phyloP scores from a whole-genome alignment of 805 yeast genomes.

The Candida rishiriensis region DNA sequence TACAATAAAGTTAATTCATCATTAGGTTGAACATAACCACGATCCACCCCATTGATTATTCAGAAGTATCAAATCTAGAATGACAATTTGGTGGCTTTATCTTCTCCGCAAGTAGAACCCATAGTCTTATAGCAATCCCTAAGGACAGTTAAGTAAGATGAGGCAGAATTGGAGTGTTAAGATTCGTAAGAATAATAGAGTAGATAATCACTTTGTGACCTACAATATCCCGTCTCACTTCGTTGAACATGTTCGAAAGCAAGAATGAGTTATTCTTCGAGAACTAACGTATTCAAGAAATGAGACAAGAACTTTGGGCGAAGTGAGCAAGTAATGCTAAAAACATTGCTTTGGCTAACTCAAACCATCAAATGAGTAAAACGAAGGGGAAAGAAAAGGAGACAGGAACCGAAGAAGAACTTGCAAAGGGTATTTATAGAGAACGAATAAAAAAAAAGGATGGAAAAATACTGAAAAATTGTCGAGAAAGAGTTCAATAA shows the following conservation, averaged over 20 bases:
- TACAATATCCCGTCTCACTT: too few species aligned
- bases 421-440: not conserved
- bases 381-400: not conserved
- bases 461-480: not conserved
- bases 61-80: slow-evolving; percentile 26
- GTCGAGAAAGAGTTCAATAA: too few species aligned
- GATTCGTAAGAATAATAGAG: not conserved
- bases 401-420: not conserved
- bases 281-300: too few species aligned
- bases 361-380: not conserved
- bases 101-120: slow-evolving; percentile 33
- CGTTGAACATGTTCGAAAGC: too few species aligned
- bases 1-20: not conserved
- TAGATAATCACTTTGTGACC: not conserved
- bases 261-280: too few species aligned
- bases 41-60: slow-evolving; percentile 16
- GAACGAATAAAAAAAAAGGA: not conserved
- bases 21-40: slow-evolving; percentile 14
- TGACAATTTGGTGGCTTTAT: slow-evolving; percentile 17
- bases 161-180: slow-evolving; percentile 29
- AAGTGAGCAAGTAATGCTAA: too few species aligned
- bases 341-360: too few species aligned
- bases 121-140: slow-evolving; percentile 17
- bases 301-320: too few species aligned
- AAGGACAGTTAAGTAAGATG: slow-evolving; percentile 22